Evolutionary conservation across 208 protist genomes (phyloP).

Genomic region (Strigomonas culicis): DNA sequence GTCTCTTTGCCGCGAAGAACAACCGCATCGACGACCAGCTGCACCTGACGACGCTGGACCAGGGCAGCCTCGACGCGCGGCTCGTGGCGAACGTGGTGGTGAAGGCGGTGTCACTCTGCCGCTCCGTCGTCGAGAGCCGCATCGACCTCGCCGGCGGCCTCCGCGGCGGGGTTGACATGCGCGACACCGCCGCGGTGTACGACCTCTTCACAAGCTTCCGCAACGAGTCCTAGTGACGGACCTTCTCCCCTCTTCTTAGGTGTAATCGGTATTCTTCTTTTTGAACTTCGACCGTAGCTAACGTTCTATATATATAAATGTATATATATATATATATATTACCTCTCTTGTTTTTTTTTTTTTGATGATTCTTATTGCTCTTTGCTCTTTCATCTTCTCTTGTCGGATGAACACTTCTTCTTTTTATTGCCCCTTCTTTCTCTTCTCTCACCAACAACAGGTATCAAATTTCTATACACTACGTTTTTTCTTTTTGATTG

Average conservation of each 20-base stretch:
- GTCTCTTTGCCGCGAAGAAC: conserved; percentile 49
- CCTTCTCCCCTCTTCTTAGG: not conserved
- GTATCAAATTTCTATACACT: conserved; percentile 1
- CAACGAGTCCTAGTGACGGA: not conserved
- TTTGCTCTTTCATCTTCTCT: not conserved
- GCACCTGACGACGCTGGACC: conserved; percentile 20
- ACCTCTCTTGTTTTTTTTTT: conserved; percentile 2
- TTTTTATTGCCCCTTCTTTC: conserved; percentile 4
- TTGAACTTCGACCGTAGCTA: no score
- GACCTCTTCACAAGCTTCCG: not conserved
- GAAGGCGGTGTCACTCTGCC: conserved; percentile 47
- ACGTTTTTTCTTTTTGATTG: conserved; percentile 9
- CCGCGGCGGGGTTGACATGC: conserved; percentile 41
- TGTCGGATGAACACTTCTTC: not conserved
- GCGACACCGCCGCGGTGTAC: conserved; percentile 32
- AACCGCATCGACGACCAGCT: conserved; percentile 27
- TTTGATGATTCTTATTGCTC: not conserved
- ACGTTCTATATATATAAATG: conserved; percentile 5
- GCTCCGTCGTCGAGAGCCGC: conserved; percentile 49
- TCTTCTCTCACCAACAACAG: not conserved
- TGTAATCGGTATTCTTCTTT: conserved; percentile 4
- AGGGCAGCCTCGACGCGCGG: conserved; percentile 45
- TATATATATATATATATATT: conserved; percentile 8
- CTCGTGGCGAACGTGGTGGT: conserved; percentile 45
- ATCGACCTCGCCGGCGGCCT: conserved; percentile 47